Evolutionary conservation across 2,329 filamentous ascomycete genomes (phyloP), one percentile per base, ranked within the genome.

Genomic region (Paramyrothecium roridum): DNA sequence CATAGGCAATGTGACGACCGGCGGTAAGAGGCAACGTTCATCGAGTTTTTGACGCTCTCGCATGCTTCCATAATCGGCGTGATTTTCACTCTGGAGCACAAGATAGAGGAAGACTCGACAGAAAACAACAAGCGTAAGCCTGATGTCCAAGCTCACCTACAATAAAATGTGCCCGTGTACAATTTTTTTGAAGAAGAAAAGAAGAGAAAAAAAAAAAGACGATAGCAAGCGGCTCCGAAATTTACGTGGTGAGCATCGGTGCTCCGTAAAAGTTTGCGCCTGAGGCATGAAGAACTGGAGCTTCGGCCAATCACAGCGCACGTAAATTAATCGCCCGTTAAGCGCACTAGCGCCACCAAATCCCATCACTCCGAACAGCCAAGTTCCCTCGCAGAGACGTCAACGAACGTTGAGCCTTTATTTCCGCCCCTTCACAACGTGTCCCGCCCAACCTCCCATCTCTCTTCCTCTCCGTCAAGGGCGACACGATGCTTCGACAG

Each of bases 1-100:
- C 43, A 57, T 61, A n/a, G n/a, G n/a, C n/a, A n/a, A 84, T 88
- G 85, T 88, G 77, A 86, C 85, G 80, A 84, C 84, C 84, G 85
- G 82, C 85, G 85, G 85, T 88, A 88, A 88, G 85, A 86, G 81
- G 80, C 81, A 80, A 64, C 76, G 80, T 74, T 84, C 83, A 83
- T 78, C 65, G 80, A 84, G 78, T 70, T 60, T 73, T 30, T 30
- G 26, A 30, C 26, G 71, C 78, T 82, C 82, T 88, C 76, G 77
- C 82, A 81, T 84, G 83, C 83, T 86, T 88, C 85, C 85, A 88
- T 85, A 86, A 85, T 72, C 84, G 83, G 84, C 80, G 84, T 84
- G 70, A 67, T 71, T 67, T 67, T 78, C 77, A 57, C 69, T 88
- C 85, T 86, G 67, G 85, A 80, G 77, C 83, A 86, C 82, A 86